A percentile compares a stretch with the other conserved stretches of the same genome.
Conservation (phyloP, 2,329 filamentous ascomycete genomes). For the Talaromyces sp. region DNA sequence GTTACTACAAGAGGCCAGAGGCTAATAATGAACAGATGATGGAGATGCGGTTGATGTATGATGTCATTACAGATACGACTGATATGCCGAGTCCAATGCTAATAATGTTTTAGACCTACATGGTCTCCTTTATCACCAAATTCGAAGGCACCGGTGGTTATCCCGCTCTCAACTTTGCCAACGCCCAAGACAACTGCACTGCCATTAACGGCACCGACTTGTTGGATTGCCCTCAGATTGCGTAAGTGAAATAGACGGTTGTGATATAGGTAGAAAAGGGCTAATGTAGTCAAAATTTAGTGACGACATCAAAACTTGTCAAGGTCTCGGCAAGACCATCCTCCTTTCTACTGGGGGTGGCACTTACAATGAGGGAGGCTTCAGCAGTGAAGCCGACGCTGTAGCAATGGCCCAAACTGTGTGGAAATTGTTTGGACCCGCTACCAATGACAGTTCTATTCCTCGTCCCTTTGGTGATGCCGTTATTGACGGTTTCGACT, state of each 20-base stretch:
- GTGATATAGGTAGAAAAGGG: constrained; percentile 6
- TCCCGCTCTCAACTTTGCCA: constrained; percentile 61
- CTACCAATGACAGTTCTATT: constrained; percentile 40
- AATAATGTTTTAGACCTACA: constrained; percentile 52
- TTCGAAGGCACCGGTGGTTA: constrained; percentile 48
- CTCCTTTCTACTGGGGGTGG: constrained; percentile 69
- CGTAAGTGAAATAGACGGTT: constrained; percentile 39
- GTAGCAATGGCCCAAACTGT: constrained; percentile 55
- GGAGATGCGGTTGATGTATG: not conserved
- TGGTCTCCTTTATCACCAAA: constrained; percentile 32
- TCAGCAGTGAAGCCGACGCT: constrained; percentile 50
- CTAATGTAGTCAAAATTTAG: constrained; percentile 20
- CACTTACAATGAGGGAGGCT: constrained; percentile 65
- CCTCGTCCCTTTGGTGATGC: constrained; percentile 64
- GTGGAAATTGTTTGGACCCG: constrained; percentile 67
- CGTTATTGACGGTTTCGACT: constrained; percentile 69
- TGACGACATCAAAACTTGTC: constrained; percentile 54
- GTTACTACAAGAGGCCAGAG: not conserved
- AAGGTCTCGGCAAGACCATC: constrained; percentile 64
- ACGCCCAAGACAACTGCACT: constrained; percentile 57
- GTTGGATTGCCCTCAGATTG: constrained; percentile 60
- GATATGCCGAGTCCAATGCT: constrained; percentile 37
- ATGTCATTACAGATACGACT: not conserved
- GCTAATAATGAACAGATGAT: not conserved
- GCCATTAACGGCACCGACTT: constrained; percentile 54